Evolutionary conservation across 2,329 filamentous ascomycete genomes (phyloP), one percentile per base, ranked within the genome.

Genomic region (Apiospora rasikravindrae): DNA sequence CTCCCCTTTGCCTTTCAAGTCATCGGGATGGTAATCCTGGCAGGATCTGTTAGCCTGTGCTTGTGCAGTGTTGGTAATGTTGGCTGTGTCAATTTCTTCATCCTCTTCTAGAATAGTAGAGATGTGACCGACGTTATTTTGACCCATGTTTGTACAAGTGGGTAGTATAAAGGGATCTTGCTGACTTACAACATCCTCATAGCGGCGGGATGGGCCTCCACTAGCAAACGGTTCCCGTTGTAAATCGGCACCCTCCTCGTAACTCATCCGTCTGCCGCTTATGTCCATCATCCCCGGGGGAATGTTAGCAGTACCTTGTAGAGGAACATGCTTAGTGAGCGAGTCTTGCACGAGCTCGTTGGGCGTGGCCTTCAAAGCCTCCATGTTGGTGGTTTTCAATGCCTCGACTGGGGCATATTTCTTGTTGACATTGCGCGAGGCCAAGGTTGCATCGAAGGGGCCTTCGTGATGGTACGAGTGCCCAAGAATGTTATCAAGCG

Each of bases 381-480:
- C 93, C 70, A 87, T 85, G 82, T 96, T 98, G 57, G 90, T 91
- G 3, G 89, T 86, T 71, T 86, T 85, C 6, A 97, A 88, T 2
- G 95, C 96, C 40, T 93, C 94, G 10, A 98, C 83, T 0, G 96
- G 95, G 3, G 93, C 91, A 72, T 85, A 86, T 75, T 82, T 82
- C 76, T 85, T 86, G 77, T 90, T 86, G 4, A 84, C 86, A 83
- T 98, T 98, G 67, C 94, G 89, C 16, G 93, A 89, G 1, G 92
- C 86, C 70, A 94, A 86, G 2, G 94, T 92, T 13, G 95, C 94
- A 80, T 98, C 96, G 77, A 93, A 98, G 0, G 96, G 96, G 0
- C 96, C 95, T 75, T 92, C 94, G 78, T 98, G 96, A 81, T 98
- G 96, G 82, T 97, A 98, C 2, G 87, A 83, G 24, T 87, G 87